Percentiles rank a stretch among this genome's conserved stretches.
phyloP scores from a whole-genome alignment of 768 basidiomycete species.

The Daedalea quercina region DNA sequence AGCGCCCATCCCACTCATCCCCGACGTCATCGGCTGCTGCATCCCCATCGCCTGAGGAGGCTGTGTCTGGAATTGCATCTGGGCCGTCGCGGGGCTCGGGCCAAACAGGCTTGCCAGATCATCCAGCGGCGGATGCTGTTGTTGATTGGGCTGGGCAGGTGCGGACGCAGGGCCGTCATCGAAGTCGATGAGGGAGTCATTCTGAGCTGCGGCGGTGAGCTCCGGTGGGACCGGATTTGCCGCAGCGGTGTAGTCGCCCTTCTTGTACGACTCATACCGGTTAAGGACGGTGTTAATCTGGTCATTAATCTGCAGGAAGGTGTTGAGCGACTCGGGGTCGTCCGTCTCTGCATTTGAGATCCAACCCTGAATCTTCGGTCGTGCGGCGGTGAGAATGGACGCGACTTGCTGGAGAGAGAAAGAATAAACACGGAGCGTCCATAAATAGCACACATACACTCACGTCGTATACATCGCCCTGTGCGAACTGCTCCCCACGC shows the following conservation, averaged over 20 bases:
- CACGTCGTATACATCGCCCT: constrained; percentile 92
- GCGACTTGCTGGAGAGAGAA: constrained; percentile 74
- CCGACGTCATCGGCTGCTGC: neutral
- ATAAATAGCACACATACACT: constrained; percentile 19
- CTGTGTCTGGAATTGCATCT: neutral
- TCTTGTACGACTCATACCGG: constrained; percentile 90
- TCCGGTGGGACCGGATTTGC: constrained; percentile 65
- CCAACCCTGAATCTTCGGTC: constrained; percentile 97
- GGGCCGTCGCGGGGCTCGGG: constrained; percentile 6
- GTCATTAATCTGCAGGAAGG: constrained; percentile 94
- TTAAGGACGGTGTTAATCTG: constrained; percentile 90
- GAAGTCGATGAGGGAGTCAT: constrained; percentile 68
- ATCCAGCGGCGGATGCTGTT: constrained; percentile 28
- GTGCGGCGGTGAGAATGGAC: constrained; percentile 65
- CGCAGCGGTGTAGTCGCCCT: constrained; percentile 74
- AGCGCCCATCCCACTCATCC: neutral
- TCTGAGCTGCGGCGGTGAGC: constrained; percentile 30
- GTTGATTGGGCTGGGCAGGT: neutral
- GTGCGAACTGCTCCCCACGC: constrained; percentile 71
- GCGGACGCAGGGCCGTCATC: constrained; percentile 41
- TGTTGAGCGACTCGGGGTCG: constrained; percentile 86
- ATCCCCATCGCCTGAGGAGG: too few relatives aligned
- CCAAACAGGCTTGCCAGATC: constrained; percentile 65
- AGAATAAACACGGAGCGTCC: neutral
- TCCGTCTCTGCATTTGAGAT: constrained; percentile 88